Conservation (phyloP, 371 early-diverging fungal genomes). For the Conidiobolus incongruus region DNA sequence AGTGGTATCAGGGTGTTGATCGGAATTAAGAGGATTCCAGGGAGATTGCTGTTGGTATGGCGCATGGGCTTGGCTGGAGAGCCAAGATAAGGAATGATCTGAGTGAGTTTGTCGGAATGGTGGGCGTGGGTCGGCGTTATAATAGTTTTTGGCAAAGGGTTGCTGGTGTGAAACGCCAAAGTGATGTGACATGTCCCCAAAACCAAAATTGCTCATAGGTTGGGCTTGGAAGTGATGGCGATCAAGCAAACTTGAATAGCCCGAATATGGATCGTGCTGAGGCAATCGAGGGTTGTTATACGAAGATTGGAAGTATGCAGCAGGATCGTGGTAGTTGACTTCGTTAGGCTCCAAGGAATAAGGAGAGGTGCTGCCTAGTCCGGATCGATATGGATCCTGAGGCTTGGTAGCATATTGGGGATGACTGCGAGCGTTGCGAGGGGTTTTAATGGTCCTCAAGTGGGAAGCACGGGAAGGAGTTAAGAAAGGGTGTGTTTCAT, state of each 20-base stretch:
- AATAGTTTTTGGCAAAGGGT: no score
- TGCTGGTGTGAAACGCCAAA: no score
- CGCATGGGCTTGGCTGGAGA: no score
- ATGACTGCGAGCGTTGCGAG: slow-evolving; percentile 1
- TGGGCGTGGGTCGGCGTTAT: no score
- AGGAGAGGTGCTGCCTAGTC: slow-evolving; percentile 4
- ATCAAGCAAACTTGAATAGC: neutral
- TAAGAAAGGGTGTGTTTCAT: slow-evolving; percentile 38
- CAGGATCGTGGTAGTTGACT: neutral
- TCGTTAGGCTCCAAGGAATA: neutral
- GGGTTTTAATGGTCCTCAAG: slow-evolving; percentile 2
- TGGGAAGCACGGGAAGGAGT: slow-evolving; percentile 11
- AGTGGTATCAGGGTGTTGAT: no score
- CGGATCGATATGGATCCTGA: slow-evolving; percentile 2
- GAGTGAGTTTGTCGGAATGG: no score
- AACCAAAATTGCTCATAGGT: neutral
- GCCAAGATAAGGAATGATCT: no score
- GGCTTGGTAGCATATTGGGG: slow-evolving; percentile 7
- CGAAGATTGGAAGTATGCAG: neutral
- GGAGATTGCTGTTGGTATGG: no score
- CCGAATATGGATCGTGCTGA: neutral
- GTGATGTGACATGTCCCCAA: no score
- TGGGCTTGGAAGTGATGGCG: neutral
- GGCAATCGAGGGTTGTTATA: neutral
- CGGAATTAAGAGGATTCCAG: no score